Evolutionary conservation across 2,329 filamentous ascomycete genomes (phyloP), one percentile per base, ranked within the genome.

Genomic region (Parastagonospora nodorum): DNA sequence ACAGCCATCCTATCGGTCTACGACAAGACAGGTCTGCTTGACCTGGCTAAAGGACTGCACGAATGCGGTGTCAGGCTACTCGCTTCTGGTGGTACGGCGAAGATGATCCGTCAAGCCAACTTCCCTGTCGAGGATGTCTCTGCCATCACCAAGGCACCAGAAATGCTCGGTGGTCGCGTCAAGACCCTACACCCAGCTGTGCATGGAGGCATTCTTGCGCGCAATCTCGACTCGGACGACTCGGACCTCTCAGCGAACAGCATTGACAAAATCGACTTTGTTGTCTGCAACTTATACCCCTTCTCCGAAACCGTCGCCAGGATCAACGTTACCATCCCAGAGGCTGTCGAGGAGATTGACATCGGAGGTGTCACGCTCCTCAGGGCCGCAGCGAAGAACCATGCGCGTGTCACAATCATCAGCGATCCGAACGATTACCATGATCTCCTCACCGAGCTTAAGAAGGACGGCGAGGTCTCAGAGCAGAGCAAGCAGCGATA

Each of bases 281-380:
- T 75, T 47, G 76, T 99, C 73, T 97, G 94, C 88, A 99, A 99
- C 80, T 84, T 99, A 37, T 97, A 99, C 77, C 94, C 94, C 10
- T 99, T 99, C 86, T 97, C 97, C 81, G 92, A 97, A 74, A 99
- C 94, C 29, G 87, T 99, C 65, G 89, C 92, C 67, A 96, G 97
- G 83, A 87, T 95, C 80, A 96, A 96, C 70, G 94, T 99, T 68
- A 97, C 93, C 55, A 90, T 99, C 57, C 86, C 90, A 44, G 93
- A 99, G 79, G 94, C 94, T 44, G 93, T 99, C 33, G 94, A 99
- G 79, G 94, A 99, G 80, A 96, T 99, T 68, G 94, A 99, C 77
- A 97, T 99, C 72, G 94, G 73, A 54, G 94, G 94, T 67, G 94
- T 99, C 45, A 99, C 94, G 33, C 87, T 99, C 55, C 90, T 99